Evolutionary conservation across 345 rosid species (phyloP), one percentile per base, ranked within the genome.

Genomic region (Aquilaria malaccensis): DNA sequence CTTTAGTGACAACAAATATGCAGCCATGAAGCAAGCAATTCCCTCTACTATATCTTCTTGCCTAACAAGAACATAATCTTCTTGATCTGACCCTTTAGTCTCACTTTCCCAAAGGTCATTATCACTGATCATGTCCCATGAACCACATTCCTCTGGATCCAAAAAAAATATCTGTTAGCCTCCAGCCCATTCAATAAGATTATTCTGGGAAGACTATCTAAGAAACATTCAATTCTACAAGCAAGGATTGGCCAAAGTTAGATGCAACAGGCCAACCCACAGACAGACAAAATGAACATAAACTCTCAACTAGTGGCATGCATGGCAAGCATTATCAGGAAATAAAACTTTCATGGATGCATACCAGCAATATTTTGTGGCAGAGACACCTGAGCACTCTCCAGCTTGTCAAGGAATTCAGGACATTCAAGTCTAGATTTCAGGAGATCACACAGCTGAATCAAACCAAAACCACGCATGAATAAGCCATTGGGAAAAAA

Each of bases 1-100:
- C 70, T 91, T 82, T 79, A 86, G 80, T 66, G 99, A 91, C 63
- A 80, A 71, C 68, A 94, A 62, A 80, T 85, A 90, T 33, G 96
- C 84, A 64, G 99, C 96, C 96, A 85, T 85, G 81, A 86, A 94
- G 79, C 95, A 84, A 0, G 99, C 96, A 14, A 94, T 80, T 60
- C 96, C 95, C 2, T 94, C 99, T 33, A 89, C 86, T 74, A 94
- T 88, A 80, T 94, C 99, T 78, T 94, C 99, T 80, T 91, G 83
- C 67, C 82, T 85, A 72, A 94, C 99, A 58, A 94, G 74, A 12
- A 91, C 93, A 74, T 86, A 94, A 67, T 85, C 99, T 54, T 88
- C 96, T 55, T 73, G 75, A 13, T 79, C 80, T 58, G 73, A 74
- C 67, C 74, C 82, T 63, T 50, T 12, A 62, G 33, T 62, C 71